Percentiles rank a stretch among this genome's conserved stretches.
These are phyloP conservation scores for Chlamydomonas schloesseri DNA, from an alignment of 139 green algal genomes.

Conservation along the genomic window DNA sequence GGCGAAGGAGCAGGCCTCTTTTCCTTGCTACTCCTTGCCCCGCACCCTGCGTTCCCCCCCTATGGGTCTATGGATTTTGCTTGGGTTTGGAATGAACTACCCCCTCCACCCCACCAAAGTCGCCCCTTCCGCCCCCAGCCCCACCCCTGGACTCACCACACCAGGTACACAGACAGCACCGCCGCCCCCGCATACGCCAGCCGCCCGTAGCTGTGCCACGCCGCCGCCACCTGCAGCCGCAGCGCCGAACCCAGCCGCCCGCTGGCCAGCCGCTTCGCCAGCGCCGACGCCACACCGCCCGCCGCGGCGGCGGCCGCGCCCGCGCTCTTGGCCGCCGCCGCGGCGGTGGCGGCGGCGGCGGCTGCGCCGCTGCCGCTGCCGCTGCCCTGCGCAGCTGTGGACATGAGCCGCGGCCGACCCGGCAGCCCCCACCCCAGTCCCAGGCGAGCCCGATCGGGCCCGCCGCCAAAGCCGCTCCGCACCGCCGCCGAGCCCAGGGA, in stretches of 20 bases:
- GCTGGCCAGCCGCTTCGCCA: conserved; percentile 1
- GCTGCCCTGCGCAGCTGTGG: too few species aligned
- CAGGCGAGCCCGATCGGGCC: too few species aligned
- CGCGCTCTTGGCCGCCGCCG: not conserved
- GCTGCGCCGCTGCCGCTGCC: too few species aligned
- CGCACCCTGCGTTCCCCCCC: too few species aligned
- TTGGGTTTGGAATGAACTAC: too few species aligned
- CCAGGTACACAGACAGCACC: conserved; percentile 43
- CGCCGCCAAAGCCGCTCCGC: too few species aligned
- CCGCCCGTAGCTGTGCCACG: conserved; percentile 68
- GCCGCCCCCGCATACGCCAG: conserved; percentile 51
- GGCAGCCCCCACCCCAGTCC: too few species aligned
- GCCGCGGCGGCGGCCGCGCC: not conserved
- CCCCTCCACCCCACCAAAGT: not conserved
- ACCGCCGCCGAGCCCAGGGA: too few species aligned
- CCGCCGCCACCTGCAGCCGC: conserved; percentile 68
- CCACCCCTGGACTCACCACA: conserved; percentile 60
- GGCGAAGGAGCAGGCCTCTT: too few species aligned
- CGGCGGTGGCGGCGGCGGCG: not conserved
- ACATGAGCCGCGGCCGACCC: too few species aligned
- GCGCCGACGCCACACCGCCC: not conserved
- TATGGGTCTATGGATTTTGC: too few species aligned
- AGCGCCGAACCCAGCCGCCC: conserved; percentile 57
- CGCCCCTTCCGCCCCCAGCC: not conserved
- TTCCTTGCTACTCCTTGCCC: too few species aligned